These are phyloP conservation scores for Aspergillus vadensis DNA, from an alignment of 2,329 filamentous ascomycete genomes.

Conservation along the genomic window DNA sequence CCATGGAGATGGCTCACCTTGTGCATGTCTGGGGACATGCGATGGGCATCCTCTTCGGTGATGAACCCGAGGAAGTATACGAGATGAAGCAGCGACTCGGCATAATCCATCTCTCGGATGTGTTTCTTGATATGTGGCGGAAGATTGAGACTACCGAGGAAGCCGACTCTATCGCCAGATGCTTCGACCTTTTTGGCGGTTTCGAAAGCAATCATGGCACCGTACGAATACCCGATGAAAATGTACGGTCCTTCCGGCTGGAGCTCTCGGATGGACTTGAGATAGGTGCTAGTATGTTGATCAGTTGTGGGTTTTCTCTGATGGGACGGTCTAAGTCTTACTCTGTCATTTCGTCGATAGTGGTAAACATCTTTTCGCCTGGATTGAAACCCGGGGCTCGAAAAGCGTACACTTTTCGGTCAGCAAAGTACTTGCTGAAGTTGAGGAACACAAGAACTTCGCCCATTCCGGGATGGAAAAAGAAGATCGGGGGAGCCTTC, in stretches of 20 bases:
- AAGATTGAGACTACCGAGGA: constrained; percentile 4
- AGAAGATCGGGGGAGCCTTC: neutral
- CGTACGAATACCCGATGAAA: constrained; percentile 1
- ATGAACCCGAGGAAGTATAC: constrained; percentile 6
- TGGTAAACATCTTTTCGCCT: constrained; percentile 1
- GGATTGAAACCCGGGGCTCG: constrained; percentile 2
- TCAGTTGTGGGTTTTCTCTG: neutral
- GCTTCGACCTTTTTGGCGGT: constrained; percentile 1
- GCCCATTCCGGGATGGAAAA: constrained; percentile 4
- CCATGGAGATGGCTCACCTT: neutral
- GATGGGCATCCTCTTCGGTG: constrained; percentile 5
- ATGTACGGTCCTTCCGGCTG: constrained; percentile 5
- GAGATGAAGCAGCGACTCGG: constrained; percentile 3
- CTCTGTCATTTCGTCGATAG: neutral
- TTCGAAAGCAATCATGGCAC: constrained; percentile 7
- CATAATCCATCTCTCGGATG: constrained; percentile 6
- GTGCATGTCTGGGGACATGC: neutral
- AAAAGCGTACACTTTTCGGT: constrained; percentile 3
- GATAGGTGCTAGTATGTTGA: neutral
- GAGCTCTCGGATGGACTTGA: neutral
- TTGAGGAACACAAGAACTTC: constrained; percentile 8
- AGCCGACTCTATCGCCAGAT: constrained; percentile 2
- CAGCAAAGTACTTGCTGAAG: constrained; percentile 5
- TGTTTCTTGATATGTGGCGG: constrained; percentile 4
- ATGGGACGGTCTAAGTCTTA: neutral